Evolutionary conservation across 2,329 filamentous ascomycete genomes (phyloP).

Genomic region (Apiospora aurea): DNA sequence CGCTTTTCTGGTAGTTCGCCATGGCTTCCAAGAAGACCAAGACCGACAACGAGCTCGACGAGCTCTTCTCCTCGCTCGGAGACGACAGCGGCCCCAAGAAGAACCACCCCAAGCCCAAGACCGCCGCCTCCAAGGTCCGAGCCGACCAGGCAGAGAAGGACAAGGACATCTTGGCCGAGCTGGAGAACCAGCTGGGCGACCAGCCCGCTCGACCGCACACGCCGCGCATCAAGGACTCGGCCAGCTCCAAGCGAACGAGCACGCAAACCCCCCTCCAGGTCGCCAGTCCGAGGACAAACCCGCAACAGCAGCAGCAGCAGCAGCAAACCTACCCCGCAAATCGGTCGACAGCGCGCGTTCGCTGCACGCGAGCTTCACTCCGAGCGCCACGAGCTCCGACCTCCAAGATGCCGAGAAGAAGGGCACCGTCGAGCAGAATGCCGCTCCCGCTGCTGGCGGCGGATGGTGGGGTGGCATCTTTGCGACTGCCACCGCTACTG

Average conservation of each 20-base stretch:
- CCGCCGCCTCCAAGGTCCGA: conserved; percentile 55
- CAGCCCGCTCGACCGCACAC: conserved; percentile 82
- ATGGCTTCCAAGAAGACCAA: conserved; percentile 70
- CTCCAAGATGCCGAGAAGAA: conserved; percentile 65
- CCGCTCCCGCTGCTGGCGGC: conserved; percentile 55
- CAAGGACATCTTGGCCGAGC: conserved; percentile 84
- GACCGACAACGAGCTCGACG: conserved; percentile 67
- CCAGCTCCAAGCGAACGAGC: conserved; percentile 57
- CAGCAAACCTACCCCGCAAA: conserved; percentile 60
- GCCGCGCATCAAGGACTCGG: conserved; percentile 70
- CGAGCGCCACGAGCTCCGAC: conserved; percentile 70
- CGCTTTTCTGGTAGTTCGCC: conserved; percentile 33
- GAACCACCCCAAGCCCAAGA: conserved; percentile 53
- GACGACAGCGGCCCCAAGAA: conserved; percentile 60
- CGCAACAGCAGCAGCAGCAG: too few relatives aligned
- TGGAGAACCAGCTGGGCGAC: conserved; percentile 79
- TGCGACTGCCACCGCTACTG: conserved; percentile 72
- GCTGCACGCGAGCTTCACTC: conserved; percentile 75
- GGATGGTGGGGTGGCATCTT: conserved; percentile 91
- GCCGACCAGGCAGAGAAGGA: conserved; percentile 65
- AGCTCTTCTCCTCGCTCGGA: conserved; percentile 70
- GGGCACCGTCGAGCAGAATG: conserved; percentile 51
- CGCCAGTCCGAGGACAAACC: conserved; percentile 67
- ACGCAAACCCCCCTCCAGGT: conserved; percentile 56
- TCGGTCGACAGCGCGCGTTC: conserved; percentile 80